phyloP scores from a whole-genome alignment of 139 green algal genomes.

The Microglena sp. region DNA sequence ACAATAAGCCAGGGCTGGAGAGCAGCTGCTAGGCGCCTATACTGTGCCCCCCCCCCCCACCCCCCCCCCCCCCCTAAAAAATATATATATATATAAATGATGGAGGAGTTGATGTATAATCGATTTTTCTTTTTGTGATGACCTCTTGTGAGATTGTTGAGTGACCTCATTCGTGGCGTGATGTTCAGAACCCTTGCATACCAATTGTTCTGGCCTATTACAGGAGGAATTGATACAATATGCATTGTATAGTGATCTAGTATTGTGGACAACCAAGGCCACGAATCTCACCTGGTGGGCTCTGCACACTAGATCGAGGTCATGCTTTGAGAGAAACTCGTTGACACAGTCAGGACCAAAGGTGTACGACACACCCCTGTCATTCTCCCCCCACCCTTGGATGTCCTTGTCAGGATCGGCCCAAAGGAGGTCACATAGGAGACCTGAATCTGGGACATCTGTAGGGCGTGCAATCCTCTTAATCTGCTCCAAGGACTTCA shows the following conservation, averaged over 20 bases:
- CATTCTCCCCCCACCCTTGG: slow-evolving; percentile 96
- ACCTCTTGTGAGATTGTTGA: too few species aligned
- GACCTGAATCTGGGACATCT: slow-evolving; percentile 93
- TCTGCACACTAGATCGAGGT: slow-evolving; percentile 93
- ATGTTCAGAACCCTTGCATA: not conserved
- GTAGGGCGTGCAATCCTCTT: slow-evolving; percentile 91
- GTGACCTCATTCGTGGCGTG: too few species aligned
- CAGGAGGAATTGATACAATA: not conserved
- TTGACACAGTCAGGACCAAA: slow-evolving; percentile 91
- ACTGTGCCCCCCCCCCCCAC: too few species aligned
- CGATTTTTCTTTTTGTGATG: too few species aligned
- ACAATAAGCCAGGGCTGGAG: too few species aligned
- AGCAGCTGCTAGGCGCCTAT: too few species aligned
- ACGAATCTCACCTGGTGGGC: slow-evolving; percentile 79
- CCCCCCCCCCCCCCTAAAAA: slow-evolving; percentile 1
- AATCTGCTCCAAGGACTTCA: slow-evolving; percentile 97
- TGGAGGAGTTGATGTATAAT: not conserved
- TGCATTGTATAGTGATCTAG: not conserved
- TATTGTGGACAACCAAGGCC: not conserved
- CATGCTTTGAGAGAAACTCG: slow-evolving; percentile 94
- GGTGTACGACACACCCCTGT: slow-evolving; percentile 96
- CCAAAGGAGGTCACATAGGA: slow-evolving; percentile 98
- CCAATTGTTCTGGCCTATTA: not conserved
- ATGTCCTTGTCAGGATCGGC: slow-evolving; percentile 98
- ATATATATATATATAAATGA: not conserved